These are phyloP conservation scores for Sinapis alba DNA, from an alignment of 441 rosid species.

Conservation along the genomic window DNA sequence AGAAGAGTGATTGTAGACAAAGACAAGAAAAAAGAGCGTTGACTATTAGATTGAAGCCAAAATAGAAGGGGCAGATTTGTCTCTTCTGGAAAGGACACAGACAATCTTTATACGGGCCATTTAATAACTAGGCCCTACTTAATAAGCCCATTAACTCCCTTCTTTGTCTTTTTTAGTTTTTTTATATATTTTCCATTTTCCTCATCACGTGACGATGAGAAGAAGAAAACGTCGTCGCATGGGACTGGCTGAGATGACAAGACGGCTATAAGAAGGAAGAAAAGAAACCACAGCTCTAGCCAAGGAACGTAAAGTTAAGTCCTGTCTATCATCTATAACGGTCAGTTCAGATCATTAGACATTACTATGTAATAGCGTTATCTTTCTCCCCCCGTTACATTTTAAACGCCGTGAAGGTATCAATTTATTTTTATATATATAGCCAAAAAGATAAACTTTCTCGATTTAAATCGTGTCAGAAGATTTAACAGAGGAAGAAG, in stretches of 20 bases:
- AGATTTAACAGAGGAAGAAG: slow-evolving; percentile 14
- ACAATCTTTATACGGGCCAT: slow-evolving; percentile 37
- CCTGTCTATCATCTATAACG: slow-evolving; percentile 16
- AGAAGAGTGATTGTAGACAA: slow-evolving; percentile 10
- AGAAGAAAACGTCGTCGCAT: slow-evolving; percentile 8
- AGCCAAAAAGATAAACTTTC: not conserved
- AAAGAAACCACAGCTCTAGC: not conserved
- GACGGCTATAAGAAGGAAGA: not conserved
- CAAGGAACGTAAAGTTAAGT: slow-evolving; percentile 22
- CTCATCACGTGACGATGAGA: slow-evolving; percentile 21
- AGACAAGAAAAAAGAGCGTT: slow-evolving; percentile 26
- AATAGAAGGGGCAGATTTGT: slow-evolving; percentile 35
- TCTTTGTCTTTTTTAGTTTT: slow-evolving; percentile 4
- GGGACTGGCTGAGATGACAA: slow-evolving; percentile 19
- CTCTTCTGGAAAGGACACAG: slow-evolving; percentile 37
- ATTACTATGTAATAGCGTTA: not conserved
- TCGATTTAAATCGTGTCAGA: slow-evolving; percentile 31
- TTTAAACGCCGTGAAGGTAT: slow-evolving; percentile 12
- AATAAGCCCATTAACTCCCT: slow-evolving; percentile 40
- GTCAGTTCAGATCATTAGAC: slow-evolving; percentile 13
- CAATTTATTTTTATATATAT: not conserved
- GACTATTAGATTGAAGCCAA: slow-evolving; percentile 34
- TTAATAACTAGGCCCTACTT: slow-evolving; percentile 33
- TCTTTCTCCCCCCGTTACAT: slow-evolving; percentile 12
- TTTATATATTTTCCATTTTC: not conserved